Base-by-base conservation (phyloP, 345 rosid genomes). In the Lagerstroemia speciosa region DNA sequence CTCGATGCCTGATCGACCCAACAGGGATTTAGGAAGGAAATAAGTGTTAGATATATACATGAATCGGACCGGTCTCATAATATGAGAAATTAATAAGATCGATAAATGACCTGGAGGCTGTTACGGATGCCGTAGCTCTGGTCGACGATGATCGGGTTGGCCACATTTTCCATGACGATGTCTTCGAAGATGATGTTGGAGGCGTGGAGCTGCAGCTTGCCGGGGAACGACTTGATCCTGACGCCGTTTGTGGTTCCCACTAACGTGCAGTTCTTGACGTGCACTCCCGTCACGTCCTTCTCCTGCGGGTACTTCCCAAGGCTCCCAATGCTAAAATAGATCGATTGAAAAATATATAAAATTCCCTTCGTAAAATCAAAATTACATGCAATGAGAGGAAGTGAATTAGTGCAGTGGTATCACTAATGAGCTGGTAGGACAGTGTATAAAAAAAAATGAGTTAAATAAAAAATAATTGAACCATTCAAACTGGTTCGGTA, bases 131-230 rank as follows among this genome's bases (percentile, higher is more conserved):
- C 78, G 57, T 82, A 84, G 3, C 70, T 66, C 67, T 82, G 88
- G 55, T 84, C 78, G 12, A 82, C 78, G 55, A 80, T 33, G 40
- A 82, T 74, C 5, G 84, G 85, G 63, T 82, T 80, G 24, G 66
- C 26, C 26, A 75, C 85, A 20, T 15, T 26, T 1, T 79, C 41
- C 77, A 82, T 67, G 48, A 65, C 61, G 34, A 84, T 78, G 46
- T 82, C 74, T 36, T 78, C 62, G 33, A 74, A 84, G 20, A 40
- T 32, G 61, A 84, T 82, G 62, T 46, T 7, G 1, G 76, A 57
- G 6, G 83, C 87, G 50, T 62, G 26, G 43, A 72, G 69, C 32
- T 69, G 53, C 11, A 52, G 70, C 1, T 75, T 34, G 3, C 53
- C 73, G 3, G 76, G 40, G 67, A 40, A 75, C n/a, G 77, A 26